A percentile compares a stretch with the other conserved stretches of the same genome.
Evolutionary conservation across 192 early-diverging fungal genomes (phyloP).

Genomic region (Bifiguratus adelaidae): DNA sequence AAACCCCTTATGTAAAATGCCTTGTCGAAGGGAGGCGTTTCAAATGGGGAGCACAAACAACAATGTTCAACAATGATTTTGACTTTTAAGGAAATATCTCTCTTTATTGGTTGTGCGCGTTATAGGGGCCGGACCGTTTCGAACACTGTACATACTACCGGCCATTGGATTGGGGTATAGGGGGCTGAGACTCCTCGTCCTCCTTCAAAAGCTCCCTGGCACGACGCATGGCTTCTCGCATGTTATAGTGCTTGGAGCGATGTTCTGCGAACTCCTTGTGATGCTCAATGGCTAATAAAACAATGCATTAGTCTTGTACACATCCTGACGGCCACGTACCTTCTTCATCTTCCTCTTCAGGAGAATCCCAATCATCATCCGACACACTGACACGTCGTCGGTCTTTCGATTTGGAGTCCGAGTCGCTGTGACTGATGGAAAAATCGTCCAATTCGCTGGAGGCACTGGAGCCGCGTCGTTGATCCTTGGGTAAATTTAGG

Average conservation of each 20-base stretch:
- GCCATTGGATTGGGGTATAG: too few species aligned
- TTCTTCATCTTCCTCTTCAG: slow-evolving; percentile 45
- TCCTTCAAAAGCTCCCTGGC: slow-evolving; percentile 44
- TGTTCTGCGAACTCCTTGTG: slow-evolving; percentile 66
- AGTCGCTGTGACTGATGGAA: neutral
- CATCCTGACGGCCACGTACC: slow-evolving; percentile 15
- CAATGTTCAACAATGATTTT: too few species aligned
- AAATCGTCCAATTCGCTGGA: neutral
- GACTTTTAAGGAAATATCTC: too few species aligned
- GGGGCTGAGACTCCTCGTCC: too few species aligned
- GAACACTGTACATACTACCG: too few species aligned
- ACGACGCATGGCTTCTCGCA: slow-evolving; percentile 57
- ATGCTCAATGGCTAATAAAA: slow-evolving; percentile 28
- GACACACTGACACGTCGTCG: slow-evolving; percentile 14
- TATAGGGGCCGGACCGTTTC: too few species aligned
- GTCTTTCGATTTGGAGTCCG: neutral
- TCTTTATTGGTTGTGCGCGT: too few species aligned
- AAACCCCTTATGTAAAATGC: too few species aligned
- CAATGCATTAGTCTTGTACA: neutral
- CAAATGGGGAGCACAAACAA: too few species aligned
- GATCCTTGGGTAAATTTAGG: neutral
- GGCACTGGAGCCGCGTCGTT: neutral
- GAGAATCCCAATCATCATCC: slow-evolving; percentile 47
- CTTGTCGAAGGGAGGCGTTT: too few species aligned
- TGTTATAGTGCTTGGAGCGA: slow-evolving; percentile 85